Base-by-base conservation (phyloP, 2,329 filamentous ascomycete species). In the Akanthomyces muscarius region DNA sequence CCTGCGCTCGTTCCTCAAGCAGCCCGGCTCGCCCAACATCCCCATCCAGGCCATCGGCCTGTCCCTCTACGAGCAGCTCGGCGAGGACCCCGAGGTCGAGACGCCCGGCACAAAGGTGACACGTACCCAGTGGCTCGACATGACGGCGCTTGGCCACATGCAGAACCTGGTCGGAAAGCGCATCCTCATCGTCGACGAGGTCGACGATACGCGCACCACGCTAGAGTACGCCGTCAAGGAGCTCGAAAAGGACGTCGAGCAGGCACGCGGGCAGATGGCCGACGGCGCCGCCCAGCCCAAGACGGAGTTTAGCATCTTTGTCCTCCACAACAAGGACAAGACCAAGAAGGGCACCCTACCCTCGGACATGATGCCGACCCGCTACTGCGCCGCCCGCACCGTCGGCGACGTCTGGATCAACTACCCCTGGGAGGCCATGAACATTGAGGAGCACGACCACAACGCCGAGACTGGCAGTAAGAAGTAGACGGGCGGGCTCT, bases 261-360 rank as follows among this genome's bases (percentile, higher is more conserved):
- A 81, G 63, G 93, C 93, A 45, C 86, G 91, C 68, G 82, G 88
- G 77, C 86, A 89, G 73, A 78, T 92, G 53, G 91, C 91, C 11
- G 79, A 84, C 41, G 91, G 91, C 11, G 79, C 84, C 33, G 80
- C 84, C 58, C 75, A 76, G 56, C 76, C 78, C 78, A 88, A 88
- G 83, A 97, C 95, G 0, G 86, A 91, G 70, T 98, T 99, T 73
- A 89, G 86, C 74, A 90, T 99, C 73, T 99, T 99, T 76, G 95
- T 99, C 63, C 83, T 99, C 72, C 95, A 99, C 78, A 99, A 99
- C 84, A 99, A 99, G 86, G 87, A 97, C 78, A 98, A 99, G 85
- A 68, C 80, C 62, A 99, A 99, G 88, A 97, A 97, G 84, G 95
- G 95, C 61, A 79, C 78, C 23, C 82, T 99, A 63, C 93, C 95